Evolutionary conservation across 441 rosid genomes (phyloP).

Genomic region (Melastoma candidum): DNA sequence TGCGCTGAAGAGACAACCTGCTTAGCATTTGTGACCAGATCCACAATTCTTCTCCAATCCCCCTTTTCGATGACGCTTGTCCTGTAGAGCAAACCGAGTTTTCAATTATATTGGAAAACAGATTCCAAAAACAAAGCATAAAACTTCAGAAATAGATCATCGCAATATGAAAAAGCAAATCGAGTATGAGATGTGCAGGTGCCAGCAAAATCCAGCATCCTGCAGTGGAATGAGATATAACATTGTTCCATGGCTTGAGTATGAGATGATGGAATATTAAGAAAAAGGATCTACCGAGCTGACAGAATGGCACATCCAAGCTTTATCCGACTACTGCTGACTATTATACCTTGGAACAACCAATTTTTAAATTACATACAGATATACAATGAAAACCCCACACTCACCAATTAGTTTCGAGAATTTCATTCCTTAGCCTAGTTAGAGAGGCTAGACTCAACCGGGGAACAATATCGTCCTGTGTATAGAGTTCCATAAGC

Average conservation of each 20-base stretch:
- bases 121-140: no score
- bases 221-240: no score
- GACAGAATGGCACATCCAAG: no score
- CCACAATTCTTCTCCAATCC: slow-evolving; percentile 78
- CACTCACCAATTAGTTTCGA: slow-evolving; percentile 72
- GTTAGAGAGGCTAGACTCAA: slow-evolving; percentile 67
- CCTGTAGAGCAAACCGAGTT: slow-evolving; percentile 34
- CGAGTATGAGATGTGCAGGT: no score
- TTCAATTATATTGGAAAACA: not conserved
- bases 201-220: no score
- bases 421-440: slow-evolving; percentile 75
- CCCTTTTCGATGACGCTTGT: slow-evolving; percentile 67
- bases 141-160: no score
- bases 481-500: slow-evolving; percentile 11
- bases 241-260: not conserved
- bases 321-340: no score
- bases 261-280: no score
- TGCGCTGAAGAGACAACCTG: slow-evolving; percentile 81
- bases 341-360: not conserved
- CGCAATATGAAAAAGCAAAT: no score
- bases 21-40: slow-evolving; percentile 75
- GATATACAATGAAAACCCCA: not conserved
- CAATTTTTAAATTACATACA: not conserved
- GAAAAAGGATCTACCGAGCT: no score
- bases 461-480: slow-evolving; percentile 91